Base-by-base conservation (phyloP, 257 asterid species). In the Rhazya stricta region DNA sequence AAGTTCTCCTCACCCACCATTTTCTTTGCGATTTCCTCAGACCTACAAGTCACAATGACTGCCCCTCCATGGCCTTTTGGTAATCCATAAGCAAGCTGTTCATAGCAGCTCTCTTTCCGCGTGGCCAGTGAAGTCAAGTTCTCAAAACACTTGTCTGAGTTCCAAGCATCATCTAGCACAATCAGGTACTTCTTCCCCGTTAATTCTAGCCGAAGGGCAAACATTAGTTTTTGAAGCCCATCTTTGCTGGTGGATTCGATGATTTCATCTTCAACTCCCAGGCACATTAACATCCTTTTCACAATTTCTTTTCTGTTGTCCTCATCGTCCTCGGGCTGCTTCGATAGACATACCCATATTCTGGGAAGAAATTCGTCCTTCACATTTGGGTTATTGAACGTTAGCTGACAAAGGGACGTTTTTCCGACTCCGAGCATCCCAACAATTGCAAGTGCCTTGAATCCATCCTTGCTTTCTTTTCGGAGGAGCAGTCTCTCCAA, bases 401-500 rank as follows among this genome's bases (percentile, higher is more conserved):
- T 75, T n/a, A 78, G 56, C 68, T 83, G 89, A 71, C 81, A 80
- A 30, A 87, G 84, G 8, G 85, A 78, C 6, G 89, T 85, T 53
- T 87, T 87, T 4, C 91, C 91, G 1, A 85, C 85, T 3, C 91
- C 91, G 0, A 87, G 58, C 83, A 81, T 76, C 45, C 91, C 91
- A 6, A 77, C 79, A 32, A 85, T 69, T 61, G 88, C 88, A 30
- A 83, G 65, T 3, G 77, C 78, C 73, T 73, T 77, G 74, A 77
- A 77, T 67, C 51, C 41, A 60, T 81, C 56, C 21, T 60, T 34
- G 58, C 65, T 37, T 25, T 79, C 80, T 45, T 72, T 70, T 53
- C 76, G 54, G 53, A 80, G 58, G 10, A 87, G 84, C 50, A 82
- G 42, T 74, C 87, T 79, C 78, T 87, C 88, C 82, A 85, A 62